These are phyloP conservation scores for Logfia minima DNA, from an alignment of 129 eudicot species.

Conservation along the genomic window DNA sequence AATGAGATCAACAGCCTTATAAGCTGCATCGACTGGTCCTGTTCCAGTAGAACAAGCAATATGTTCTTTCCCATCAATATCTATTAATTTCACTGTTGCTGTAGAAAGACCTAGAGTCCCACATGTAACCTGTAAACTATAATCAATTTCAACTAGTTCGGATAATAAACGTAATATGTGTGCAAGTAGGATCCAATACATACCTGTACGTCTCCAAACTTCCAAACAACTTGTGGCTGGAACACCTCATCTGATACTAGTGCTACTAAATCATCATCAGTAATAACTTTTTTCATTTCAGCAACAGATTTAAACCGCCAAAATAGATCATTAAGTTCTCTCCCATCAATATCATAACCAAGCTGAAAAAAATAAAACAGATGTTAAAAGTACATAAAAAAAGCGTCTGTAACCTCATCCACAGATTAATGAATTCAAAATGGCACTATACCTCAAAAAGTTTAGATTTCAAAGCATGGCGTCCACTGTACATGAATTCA, in stretches of 20 bases:
- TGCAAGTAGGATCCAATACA: slow-evolving; percentile 13
- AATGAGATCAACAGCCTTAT: slow-evolving; percentile 84
- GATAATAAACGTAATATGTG: neutral
- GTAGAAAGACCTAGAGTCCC: slow-evolving; percentile 93
- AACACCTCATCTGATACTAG: slow-evolving; percentile 85
- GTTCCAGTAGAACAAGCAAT: slow-evolving; percentile 87
- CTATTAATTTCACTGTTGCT: slow-evolving; percentile 78
- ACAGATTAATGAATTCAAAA: slow-evolving; percentile 2
- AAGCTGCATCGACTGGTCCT: slow-evolving; percentile 97
- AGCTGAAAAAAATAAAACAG: slow-evolving; percentile 4
- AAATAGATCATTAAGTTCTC: slow-evolving; percentile 26
- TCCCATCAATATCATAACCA: slow-evolving; percentile 31
- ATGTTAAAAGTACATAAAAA: neutral
- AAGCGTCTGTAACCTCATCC: neutral
- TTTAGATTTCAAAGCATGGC: slow-evolving; percentile 81
- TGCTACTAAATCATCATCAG: slow-evolving; percentile 90
- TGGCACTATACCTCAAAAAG: slow-evolving; percentile 60
- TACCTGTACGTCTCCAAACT: slow-evolving; percentile 85
- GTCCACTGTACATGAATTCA: slow-evolving; percentile 55
- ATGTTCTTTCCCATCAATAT: slow-evolving; percentile 65
- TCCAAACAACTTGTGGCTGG: slow-evolving; percentile 93
- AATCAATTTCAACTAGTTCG: neutral
- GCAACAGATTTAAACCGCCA: slow-evolving; percentile 35
- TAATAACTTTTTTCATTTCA: slow-evolving; percentile 52
- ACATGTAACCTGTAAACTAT: slow-evolving; percentile 68